These are phyloP conservation scores for Hirschfeldia incana DNA, from an alignment of 345 rosid genomes.

Conservation along the genomic window DNA sequence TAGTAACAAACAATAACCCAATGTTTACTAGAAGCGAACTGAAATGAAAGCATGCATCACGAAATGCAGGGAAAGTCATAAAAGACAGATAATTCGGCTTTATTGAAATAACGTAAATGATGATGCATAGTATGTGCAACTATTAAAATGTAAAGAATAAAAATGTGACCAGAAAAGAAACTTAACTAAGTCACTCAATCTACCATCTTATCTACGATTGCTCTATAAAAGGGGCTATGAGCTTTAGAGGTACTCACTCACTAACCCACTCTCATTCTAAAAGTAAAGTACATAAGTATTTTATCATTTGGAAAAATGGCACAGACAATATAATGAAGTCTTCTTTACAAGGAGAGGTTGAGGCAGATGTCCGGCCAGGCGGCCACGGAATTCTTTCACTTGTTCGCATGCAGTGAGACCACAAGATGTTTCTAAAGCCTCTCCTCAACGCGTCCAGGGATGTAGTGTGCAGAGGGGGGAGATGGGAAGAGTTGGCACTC, in stretches of 20 bases:
- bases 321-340: not conserved
- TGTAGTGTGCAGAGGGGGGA: not conserved
- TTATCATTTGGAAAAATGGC: not conserved
- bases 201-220: not conserved
- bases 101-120: not conserved
- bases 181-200: not conserved
- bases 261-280: not conserved
- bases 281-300: not conserved
- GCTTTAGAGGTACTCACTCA: not conserved
- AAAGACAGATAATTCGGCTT: not conserved
- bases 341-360: slow-evolving; percentile 8
- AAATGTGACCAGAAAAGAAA: not conserved
- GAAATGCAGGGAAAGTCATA: not conserved
- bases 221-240: not conserved
- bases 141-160: not conserved
- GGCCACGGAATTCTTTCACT: slow-evolving; percentile 29
- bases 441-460: not conserved
- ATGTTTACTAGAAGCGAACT: not conserved
- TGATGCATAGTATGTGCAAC: not conserved
- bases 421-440: slow-evolving; percentile 28
- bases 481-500: slow-evolving; percentile 23
- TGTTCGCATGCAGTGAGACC: slow-evolving; percentile 36
- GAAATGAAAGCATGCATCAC: not conserved
- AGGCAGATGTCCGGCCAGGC: not conserved
- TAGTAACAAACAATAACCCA: no score